These are phyloP conservation scores for Coniochaeta ligniaria DNA, from an alignment of 2,329 filamentous ascomycete genomes.

Conservation along the genomic window DNA sequence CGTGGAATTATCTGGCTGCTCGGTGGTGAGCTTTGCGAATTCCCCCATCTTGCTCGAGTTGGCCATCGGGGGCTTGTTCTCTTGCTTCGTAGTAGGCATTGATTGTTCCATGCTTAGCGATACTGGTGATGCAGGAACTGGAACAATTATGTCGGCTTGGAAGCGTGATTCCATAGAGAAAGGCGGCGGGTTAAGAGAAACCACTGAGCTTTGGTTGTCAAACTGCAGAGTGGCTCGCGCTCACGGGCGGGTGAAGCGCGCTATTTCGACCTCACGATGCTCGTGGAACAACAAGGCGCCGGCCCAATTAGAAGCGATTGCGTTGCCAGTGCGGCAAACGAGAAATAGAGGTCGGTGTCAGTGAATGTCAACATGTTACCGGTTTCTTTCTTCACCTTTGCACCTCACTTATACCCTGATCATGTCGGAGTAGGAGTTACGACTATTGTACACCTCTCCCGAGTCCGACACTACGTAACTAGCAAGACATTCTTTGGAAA, in stretches of 20 bases:
- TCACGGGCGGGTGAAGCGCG: neutral
- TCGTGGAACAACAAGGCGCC: neutral
- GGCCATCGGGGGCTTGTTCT: neutral
- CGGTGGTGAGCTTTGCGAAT: neutral
- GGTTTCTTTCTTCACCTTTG: no score
- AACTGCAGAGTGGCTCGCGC: neutral
- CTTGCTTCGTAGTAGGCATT: neutral
- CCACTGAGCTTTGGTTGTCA: no score
- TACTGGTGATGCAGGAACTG: neutral
- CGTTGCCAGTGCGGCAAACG: neutral
- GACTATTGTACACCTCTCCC: no score
- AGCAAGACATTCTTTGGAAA: no score
- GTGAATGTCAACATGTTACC: no score
- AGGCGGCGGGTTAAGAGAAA: no score
- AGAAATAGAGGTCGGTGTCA: neutral
- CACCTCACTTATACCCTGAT: no score
- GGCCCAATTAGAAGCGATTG: neutral
- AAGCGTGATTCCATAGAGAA: no score
- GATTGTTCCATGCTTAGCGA: neutral
- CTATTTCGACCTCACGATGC: neutral
- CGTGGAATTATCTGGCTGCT: neutral
- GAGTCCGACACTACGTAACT: no score
- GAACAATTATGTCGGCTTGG: no score
- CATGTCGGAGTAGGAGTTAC: no score
- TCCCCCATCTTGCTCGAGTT: neutral